phyloP scores from a whole-genome alignment of 306 rosid species.

The Lathyrus sativus region DNA sequence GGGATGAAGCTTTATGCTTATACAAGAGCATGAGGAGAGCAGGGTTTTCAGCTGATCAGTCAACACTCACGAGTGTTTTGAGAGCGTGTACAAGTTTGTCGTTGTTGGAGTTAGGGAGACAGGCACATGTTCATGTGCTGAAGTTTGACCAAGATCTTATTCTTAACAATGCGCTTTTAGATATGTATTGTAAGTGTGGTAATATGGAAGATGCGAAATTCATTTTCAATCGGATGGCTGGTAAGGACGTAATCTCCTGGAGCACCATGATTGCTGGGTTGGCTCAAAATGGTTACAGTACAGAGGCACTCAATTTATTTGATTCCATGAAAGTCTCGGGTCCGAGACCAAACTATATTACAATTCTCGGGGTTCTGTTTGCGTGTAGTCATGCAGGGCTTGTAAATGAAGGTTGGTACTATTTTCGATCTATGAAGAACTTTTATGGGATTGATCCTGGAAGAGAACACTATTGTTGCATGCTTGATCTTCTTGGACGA shows the following conservation, averaged over 20 bases:
- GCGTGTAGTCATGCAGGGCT: constrained; percentile 95
- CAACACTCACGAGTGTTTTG: constrained; percentile 73
- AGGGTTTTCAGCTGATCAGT: constrained; percentile 61
- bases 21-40: constrained; percentile 72
- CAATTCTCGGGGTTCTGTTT: constrained; percentile 85
- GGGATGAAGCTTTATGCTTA: constrained; percentile 70
- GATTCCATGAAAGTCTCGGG: constrained; percentile 65
- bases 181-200: constrained; percentile 93
- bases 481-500: constrained; percentile 94
- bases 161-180: constrained; percentile 81
- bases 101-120: constrained; percentile 81
- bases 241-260: constrained; percentile 89
- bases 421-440: constrained; percentile 75
- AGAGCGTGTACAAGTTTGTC: constrained; percentile 77
- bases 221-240: constrained; percentile 57
- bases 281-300: constrained; percentile 87
- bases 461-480: constrained; percentile 83
- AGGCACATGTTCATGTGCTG: constrained; percentile 69
- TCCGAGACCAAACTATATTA: constrained; percentile 70
- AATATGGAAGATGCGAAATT: constrained; percentile 71
- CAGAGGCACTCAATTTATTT: constrained; percentile 69
- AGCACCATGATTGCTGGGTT: constrained; percentile 91
- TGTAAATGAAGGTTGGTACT: constrained; percentile 68
- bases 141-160: constrained; percentile 79
- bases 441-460: constrained; percentile 69